Percentiles rank a stretch among this genome's conserved stretches.
phyloP scores from a whole-genome alignment of 306 rosid genomes.

The Malus orientalis region DNA sequence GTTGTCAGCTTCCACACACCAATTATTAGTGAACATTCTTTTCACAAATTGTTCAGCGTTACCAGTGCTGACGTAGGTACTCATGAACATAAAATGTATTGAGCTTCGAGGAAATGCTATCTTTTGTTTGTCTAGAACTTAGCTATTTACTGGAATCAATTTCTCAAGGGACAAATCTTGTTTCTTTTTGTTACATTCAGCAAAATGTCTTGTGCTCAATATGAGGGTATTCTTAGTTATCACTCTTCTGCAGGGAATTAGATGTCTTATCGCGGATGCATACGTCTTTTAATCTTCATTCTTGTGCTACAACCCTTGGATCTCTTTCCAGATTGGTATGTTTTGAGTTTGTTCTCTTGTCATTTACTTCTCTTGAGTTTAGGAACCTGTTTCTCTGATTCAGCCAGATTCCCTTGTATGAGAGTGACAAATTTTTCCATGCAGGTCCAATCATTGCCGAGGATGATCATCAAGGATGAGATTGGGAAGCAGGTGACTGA shows the following conservation, averaged over 20 bases:
- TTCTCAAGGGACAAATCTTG: not conserved
- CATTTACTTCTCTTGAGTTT: not conserved
- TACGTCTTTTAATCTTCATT: slow-evolving; percentile 78
- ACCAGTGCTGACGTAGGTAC: not conserved
- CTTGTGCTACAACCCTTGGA: slow-evolving; percentile 89
- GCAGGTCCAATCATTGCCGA: slow-evolving; percentile 94
- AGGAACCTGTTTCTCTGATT: not conserved
- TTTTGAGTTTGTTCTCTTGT: slow-evolving; percentile 7
- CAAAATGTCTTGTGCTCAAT: not conserved
- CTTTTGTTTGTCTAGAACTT: not conserved
- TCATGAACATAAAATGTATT: not conserved
- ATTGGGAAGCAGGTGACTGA: slow-evolving; percentile 82
- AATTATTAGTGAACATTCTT: no score
- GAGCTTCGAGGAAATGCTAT: not conserved
- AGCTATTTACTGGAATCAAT: not conserved
- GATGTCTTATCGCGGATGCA: slow-evolving; percentile 79
- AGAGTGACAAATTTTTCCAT: slow-evolving; percentile 14
- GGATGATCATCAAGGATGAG: slow-evolving; percentile 97
- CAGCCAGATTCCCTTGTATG: not conserved
- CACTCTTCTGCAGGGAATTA: slow-evolving; percentile 65
- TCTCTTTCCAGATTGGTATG: slow-evolving; percentile 93
- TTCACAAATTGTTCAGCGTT: not conserved
- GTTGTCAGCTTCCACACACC: not conserved
- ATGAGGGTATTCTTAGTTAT: slow-evolving; percentile 14
- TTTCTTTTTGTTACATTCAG: not conserved